phyloP scores from a whole-genome alignment of 164 flowering plant species.

The Kalanchoe fedtschenkoi region DNA sequence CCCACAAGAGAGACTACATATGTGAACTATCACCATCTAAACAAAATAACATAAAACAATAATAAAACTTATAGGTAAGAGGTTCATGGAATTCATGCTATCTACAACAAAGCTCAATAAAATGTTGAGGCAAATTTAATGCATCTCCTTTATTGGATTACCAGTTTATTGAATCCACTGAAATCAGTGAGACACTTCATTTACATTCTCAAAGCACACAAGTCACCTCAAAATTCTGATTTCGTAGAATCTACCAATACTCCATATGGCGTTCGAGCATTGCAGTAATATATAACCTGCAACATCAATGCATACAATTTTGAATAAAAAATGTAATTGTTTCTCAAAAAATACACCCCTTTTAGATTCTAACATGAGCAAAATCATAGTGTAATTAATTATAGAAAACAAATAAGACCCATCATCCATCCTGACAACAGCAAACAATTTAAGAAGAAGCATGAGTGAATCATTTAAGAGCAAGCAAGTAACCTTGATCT shows the following conservation, averaged over 20 bases:
- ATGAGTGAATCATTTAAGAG: background rate
- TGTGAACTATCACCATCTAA: background rate
- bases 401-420: background rate
- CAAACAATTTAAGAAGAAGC: too few relatives aligned
- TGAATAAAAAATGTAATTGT: background rate
- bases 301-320: conserved; percentile 4
- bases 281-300: conserved; percentile 78
- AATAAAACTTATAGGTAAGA: too few relatives aligned
- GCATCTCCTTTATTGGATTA: too few relatives aligned
- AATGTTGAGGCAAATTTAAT: background rate
- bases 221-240: conserved; percentile 66
- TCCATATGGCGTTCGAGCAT: conserved; percentile 79
- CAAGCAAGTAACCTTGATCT: conserved; percentile 56
- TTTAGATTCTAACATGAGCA: too few relatives aligned
- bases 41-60: background rate
- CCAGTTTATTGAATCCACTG: background rate
- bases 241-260: conserved; percentile 73
- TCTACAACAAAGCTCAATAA: background rate
- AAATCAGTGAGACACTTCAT: background rate
- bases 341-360: too few relatives aligned
- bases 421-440: background rate
- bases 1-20: background rate
- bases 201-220: background rate
- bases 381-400: too few relatives aligned
- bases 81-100: background rate